These are phyloP conservation scores for Clavariopsis aquatica DNA, from an alignment of 495 filamentous ascomycete species.

Conservation along the genomic window DNA sequence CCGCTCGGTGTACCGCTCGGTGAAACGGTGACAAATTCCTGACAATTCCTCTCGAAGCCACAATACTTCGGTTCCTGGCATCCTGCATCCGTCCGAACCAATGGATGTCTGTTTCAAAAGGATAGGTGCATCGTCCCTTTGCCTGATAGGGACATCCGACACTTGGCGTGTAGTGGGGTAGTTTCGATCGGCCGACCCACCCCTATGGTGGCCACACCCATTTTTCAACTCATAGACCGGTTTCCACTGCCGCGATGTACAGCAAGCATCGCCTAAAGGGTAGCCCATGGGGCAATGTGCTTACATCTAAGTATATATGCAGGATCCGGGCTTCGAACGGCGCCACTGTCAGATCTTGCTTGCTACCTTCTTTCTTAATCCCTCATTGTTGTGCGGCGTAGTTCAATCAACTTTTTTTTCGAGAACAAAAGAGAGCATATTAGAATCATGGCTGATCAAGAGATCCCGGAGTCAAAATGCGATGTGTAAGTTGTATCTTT, in stretches of 20 bases:
- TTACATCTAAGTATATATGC: neutral
- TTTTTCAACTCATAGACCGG: neutral
- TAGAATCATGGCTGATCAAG: neutral
- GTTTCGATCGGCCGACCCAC: neutral
- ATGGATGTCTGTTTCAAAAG: neutral
- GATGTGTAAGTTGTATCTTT: conserved; percentile 30
- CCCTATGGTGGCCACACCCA: neutral
- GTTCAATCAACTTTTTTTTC: neutral
- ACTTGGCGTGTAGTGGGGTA: conserved; percentile 21
- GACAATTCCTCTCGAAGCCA: conserved; percentile 8
- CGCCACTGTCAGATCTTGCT: neutral
- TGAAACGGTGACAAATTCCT: conserved; percentile 19
- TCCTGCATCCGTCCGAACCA: conserved; percentile 6
- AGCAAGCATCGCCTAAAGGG: neutral
- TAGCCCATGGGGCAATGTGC: neutral
- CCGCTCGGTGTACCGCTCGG: neutral
- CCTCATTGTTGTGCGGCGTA: neutral
- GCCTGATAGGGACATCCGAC: neutral
- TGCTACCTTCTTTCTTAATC: neutral
- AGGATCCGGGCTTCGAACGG: neutral
- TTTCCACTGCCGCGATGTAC: neutral
- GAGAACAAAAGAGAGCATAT: neutral
- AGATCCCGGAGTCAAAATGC: conserved; percentile 33
- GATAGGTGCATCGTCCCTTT: conserved; percentile 1
- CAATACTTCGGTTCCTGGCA: neutral